phyloP scores from a whole-genome alignment of 805 yeast genomes.

The Nematodospora valgi region DNA sequence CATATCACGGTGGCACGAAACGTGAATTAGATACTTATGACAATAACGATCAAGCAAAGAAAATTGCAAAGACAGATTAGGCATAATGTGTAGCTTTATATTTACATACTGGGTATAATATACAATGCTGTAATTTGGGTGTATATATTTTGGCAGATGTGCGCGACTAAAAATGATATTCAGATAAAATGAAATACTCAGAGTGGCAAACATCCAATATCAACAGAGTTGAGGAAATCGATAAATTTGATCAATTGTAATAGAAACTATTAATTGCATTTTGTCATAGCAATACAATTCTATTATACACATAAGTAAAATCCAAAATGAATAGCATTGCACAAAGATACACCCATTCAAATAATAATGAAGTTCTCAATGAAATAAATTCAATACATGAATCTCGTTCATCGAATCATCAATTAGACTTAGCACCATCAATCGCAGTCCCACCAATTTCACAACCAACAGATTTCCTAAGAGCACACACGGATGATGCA shows the following conservation, averaged over 20 bases:
- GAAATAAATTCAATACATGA: conserved; percentile 28
- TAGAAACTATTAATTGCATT: background rate
- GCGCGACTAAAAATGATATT: background rate
- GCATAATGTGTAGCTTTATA: too few species aligned
- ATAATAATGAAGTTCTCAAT: conserved; percentile 21
- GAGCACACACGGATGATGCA: conserved; percentile 98
- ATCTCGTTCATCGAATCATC: conserved; percentile 14
- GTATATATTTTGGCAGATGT: too few species aligned
- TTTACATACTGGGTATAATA: too few species aligned
- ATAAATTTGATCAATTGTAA: background rate
- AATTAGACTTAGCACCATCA: conserved; percentile 51
- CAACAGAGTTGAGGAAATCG: too few species aligned
- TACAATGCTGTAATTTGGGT: too few species aligned
- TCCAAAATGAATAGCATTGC: conserved; percentile 39
- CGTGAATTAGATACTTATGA: conserved; percentile 10
- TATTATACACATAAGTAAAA: background rate
- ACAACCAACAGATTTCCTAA: conserved; percentile 83
- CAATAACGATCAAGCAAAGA: conserved; percentile 7
- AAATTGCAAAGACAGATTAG: too few species aligned
- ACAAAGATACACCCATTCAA: conserved; percentile 31
- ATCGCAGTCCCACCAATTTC: conserved; percentile 78
- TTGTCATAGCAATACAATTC: background rate
- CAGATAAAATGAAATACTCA: background rate
- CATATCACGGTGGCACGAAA: conserved; percentile 7
- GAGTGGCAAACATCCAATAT: conserved; percentile 7